Conservation (phyloP, 257 asterid genomes). For the Solanum chiquidenum region DNA sequence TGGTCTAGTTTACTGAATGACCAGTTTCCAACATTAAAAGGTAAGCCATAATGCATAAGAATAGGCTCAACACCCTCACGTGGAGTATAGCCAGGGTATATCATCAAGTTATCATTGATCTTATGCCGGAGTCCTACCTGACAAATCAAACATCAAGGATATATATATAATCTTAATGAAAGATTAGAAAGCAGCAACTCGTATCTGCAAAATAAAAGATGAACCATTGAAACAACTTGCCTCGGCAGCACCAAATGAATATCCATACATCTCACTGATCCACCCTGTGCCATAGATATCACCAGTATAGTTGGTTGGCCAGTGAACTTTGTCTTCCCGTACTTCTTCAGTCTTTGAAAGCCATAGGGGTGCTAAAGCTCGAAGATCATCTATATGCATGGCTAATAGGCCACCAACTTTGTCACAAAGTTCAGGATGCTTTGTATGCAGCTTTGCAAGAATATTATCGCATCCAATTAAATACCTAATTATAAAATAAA, state of each 20-base stretch:
- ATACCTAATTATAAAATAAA: conserved; percentile 43
- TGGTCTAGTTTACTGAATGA: conserved; percentile 79
- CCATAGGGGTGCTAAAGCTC: conserved; percentile 90
- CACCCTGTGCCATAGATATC: conserved; percentile 85
- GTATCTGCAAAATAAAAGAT: background rate
- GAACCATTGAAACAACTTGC: conserved; percentile 14
- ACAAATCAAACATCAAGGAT: conserved; percentile 17
- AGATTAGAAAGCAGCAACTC: background rate
- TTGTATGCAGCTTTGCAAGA: conserved; percentile 81
- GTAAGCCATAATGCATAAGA: conserved; percentile 92
- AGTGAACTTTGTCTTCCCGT: conserved; percentile 75
- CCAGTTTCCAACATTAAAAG: conserved; percentile 88
- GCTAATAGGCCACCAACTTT: conserved; percentile 96
- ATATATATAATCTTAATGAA: background rate
- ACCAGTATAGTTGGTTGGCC: conserved; percentile 87
- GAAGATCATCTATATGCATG: conserved; percentile 94
- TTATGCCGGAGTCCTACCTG: conserved; percentile 97
- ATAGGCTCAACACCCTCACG: conserved; percentile 85
- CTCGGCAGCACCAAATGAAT: conserved; percentile 98
- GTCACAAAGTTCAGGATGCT: conserved; percentile 86
- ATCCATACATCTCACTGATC: conserved; percentile 99
- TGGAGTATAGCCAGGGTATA: conserved; percentile 93
- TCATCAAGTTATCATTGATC: conserved; percentile 82
- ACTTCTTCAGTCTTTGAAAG: conserved; percentile 87
- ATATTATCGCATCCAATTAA: conserved; percentile 82